Conservation (phyloP, 177 flowering plant genomes). For the Vitis hybrid region DNA sequence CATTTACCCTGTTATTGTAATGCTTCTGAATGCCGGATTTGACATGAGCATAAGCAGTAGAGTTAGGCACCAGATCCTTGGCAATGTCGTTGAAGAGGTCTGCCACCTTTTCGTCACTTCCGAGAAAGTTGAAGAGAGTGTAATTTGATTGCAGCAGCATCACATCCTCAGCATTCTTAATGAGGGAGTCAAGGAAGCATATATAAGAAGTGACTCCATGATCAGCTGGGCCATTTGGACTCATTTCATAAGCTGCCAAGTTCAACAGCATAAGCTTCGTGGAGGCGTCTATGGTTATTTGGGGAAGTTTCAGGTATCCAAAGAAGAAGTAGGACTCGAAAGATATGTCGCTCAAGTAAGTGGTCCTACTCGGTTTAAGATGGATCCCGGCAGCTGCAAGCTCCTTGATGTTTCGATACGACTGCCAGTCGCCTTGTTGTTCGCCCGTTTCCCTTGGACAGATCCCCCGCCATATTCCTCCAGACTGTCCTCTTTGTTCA, state of each 20-base stretch:
- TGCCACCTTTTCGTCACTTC: conserved; percentile 4
- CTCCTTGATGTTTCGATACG: too few relatives aligned
- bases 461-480: too few relatives aligned
- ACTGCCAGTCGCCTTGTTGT: too few relatives aligned
- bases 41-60: background rate
- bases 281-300: conserved; percentile 10
- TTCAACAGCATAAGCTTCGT: conserved; percentile 10
- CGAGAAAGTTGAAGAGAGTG: background rate
- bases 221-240: conserved; percentile 9
- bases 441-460: too few relatives aligned
- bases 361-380: too few relatives aligned
- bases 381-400: background rate
- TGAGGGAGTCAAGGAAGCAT: conserved; percentile 19
- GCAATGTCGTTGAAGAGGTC: conserved; percentile 3
- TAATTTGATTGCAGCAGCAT: conserved; percentile 1
- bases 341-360: too few relatives aligned
- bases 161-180: conserved; percentile 23
- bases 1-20: background rate
- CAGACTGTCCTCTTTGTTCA: too few relatives aligned
- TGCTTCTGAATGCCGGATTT: background rate
- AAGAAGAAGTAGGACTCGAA: background rate
- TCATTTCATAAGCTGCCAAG: conserved; percentile 21
- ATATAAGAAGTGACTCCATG: conserved; percentile 14
- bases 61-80: background rate
- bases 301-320: conserved; percentile 14